Base-by-base conservation (phyloP, 1,284 basidiomycete genomes). In the Meira miltonrushii region DNA sequence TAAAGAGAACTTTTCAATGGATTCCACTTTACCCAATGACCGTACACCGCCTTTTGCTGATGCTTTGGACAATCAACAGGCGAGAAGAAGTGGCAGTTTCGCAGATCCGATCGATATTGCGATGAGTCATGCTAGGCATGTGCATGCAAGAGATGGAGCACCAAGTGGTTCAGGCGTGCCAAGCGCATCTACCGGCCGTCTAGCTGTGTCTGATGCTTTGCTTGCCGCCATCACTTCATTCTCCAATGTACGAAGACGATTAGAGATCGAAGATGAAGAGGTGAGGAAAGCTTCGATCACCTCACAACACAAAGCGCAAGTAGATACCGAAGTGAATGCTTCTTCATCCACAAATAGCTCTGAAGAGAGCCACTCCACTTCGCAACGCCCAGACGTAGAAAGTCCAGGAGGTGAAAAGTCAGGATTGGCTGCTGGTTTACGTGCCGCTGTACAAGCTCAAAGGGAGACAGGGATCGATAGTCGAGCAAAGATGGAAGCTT, bases 151-250 rank as follows among this genome's bases (percentile, higher is more conserved):
- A 19, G 46, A 48, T 6, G 46, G 25, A 12, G 21, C 25, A 5
- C 17, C 46, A 25, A 21, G 12, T 13, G 21, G 46, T 5, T n/a
- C 12, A 19, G 12, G 46, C 12, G 17, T n/a, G 25, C 67, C 67
- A 2, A 49, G 33, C 23, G 55, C 47, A 12, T 51, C 39, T 3
- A 25, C 55, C 13, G 41, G 41, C 25, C 19, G 47, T 21, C 21
- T 33, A 38, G 50, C 21, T 17, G 37, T 53, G 50, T 17, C 15
- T 21, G 40, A 50, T 25, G 15, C 67, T 6, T 56, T 74, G 1
- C 66, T 70, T 41, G 69, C 71, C 19, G 68, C 66, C 0, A 57
- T 74, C 0, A 73, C 71, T 47, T 67, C 65, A 10, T 74, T 74
- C 48, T 71, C 68, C 43, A 71, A 71, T 21, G 70, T 74, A 1